These are phyloP conservation scores for Colletotrichum incanum DNA, from an alignment of 2,329 filamentous ascomycete genomes.

Conservation along the genomic window DNA sequence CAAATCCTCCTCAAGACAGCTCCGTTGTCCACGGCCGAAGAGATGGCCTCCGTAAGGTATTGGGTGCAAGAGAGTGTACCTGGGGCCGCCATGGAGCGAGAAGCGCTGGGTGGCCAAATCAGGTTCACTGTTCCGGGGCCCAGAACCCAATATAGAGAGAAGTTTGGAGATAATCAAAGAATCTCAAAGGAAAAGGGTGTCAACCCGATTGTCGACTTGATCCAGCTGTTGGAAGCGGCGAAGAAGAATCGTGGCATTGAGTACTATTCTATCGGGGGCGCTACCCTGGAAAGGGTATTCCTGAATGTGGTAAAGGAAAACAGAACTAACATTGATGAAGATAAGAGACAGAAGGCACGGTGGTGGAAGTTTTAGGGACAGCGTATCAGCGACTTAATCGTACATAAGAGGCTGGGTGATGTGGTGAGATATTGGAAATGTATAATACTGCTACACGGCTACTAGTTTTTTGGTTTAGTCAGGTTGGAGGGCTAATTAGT, in stretches of 20 bases:
- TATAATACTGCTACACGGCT: neutral
- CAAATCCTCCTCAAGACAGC: conserved; percentile 73
- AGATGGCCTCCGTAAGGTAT: conserved; percentile 69
- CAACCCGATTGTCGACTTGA: neutral
- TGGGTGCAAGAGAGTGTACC: conserved; percentile 70
- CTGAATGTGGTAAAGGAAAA: conserved; percentile 77
- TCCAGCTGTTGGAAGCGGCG: neutral
- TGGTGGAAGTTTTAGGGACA: neutral
- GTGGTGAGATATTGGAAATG: neutral
- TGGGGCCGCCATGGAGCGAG: conserved; percentile 69
- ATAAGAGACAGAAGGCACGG: neutral
- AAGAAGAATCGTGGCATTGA: neutral
- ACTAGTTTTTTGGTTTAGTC: neutral
- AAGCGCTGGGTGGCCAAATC: conserved; percentile 76
- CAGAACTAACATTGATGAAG: conserved; percentile 55
- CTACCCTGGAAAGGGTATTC: conserved; percentile 82
- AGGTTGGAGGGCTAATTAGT: neutral
- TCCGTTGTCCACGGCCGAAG: conserved; percentile 68
- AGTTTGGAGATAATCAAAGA: conserved; percentile 51
- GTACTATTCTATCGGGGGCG: conserved; percentile 71
- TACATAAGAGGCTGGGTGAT: neutral
- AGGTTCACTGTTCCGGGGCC: conserved; percentile 54
- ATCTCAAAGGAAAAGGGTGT: conserved; percentile 66
- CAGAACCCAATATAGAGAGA: neutral
- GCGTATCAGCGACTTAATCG: neutral